Percentiles rank a stretch among this genome's conserved stretches.
phyloP scores from a whole-genome alignment of 148 eudicot genomes.

The Amaranthus palmeri region DNA sequence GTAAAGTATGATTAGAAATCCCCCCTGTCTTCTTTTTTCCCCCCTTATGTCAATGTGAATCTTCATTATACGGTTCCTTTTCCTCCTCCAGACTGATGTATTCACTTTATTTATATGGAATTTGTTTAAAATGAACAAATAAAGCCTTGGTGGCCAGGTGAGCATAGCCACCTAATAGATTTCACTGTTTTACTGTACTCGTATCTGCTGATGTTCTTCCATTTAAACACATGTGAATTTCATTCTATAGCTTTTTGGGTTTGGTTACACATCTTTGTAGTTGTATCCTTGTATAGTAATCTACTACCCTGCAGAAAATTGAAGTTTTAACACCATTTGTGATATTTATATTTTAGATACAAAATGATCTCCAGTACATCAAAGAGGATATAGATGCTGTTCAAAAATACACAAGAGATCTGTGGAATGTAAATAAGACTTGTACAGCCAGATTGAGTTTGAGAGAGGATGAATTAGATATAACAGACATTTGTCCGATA shows the following conservation, averaged over 20 bases:
- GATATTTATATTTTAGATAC: conserved; percentile 41
- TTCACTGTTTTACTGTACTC: background rate
- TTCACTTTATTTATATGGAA: background rate
- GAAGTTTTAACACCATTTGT: background rate
- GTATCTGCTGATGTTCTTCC: background rate
- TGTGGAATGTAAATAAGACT: conserved; percentile 41
- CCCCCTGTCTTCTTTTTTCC: too few species aligned
- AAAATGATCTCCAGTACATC: conserved; percentile 68
- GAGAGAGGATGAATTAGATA: conserved; percentile 36
- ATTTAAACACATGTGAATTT: background rate
- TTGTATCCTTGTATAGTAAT: background rate
- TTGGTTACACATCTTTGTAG: background rate
- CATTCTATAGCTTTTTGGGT: background rate
- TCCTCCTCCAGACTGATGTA: too few species aligned
- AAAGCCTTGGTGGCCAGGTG: background rate
- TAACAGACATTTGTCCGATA: conserved; percentile 34
- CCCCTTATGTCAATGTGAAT: too few species aligned
- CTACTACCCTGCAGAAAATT: background rate
- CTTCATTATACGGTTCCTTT: background rate
- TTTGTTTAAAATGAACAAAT: background rate
- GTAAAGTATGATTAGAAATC: too few species aligned
- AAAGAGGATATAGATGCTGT: conserved; percentile 76
- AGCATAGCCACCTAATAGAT: background rate
- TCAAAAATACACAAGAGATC: conserved; percentile 46
- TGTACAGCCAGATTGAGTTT: conserved; percentile 43